Percentiles rank a stretch among this genome's conserved stretches.
Evolutionary conservation across 179 eudicot genomes (phyloP).

Genomic region (Spinacia oleracea): DNA sequence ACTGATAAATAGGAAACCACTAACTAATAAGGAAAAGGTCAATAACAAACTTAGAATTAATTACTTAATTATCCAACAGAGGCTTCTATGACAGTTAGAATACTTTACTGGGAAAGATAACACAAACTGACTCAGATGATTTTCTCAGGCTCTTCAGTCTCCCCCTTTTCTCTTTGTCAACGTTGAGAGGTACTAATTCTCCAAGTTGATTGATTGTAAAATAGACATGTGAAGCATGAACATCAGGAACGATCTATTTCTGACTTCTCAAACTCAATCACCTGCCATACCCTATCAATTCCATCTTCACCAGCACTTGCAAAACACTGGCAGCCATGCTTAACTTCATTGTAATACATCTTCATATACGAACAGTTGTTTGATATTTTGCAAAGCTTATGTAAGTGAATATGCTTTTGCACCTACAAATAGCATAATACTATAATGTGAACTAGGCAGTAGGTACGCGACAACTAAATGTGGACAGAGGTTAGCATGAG

Average conservation of each 20-base stretch:
- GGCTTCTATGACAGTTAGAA: constrained; percentile 66
- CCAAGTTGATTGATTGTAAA: constrained; percentile 50
- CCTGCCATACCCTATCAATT: constrained; percentile 78
- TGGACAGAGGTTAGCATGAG: background rate
- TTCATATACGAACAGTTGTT: too few relatives aligned
- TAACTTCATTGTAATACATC: constrained; percentile 80
- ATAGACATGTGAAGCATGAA: constrained; percentile 57
- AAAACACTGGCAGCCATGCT: constrained; percentile 73
- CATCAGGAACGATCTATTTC: constrained; percentile 34
- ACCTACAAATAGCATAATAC: constrained; percentile 43
- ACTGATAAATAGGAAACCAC: too few relatives aligned
- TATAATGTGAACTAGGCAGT: too few relatives aligned
- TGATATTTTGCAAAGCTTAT: constrained; percentile 79
- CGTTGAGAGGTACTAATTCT: constrained; percentile 49
- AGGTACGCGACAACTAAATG: background rate
- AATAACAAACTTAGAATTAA: too few relatives aligned
- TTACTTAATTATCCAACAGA: constrained; percentile 13
- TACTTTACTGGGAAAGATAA: constrained; percentile 68
- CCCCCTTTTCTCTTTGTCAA: constrained; percentile 45
- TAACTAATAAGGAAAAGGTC: too few relatives aligned
- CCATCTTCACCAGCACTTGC: constrained; percentile 92
- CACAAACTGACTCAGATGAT: constrained; percentile 64
- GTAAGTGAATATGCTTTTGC: constrained; percentile 72
- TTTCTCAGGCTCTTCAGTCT: constrained; percentile 52
- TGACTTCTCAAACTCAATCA: constrained; percentile 52